phyloP scores from a whole-genome alignment of 768 basidiomycete genomes.

The Arthromyces matolae region DNA sequence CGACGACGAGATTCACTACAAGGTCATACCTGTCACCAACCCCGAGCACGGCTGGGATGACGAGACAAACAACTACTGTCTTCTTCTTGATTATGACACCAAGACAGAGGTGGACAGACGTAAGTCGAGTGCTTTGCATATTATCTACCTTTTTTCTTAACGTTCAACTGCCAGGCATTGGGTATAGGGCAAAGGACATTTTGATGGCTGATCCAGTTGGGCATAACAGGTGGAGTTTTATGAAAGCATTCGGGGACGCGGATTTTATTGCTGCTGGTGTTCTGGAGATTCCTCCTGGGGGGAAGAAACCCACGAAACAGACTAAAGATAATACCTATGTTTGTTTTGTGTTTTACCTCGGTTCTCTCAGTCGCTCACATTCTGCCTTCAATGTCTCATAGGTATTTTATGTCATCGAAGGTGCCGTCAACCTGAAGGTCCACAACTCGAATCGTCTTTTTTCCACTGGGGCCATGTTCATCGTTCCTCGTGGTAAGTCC shows the following conservation, averaged over 20 bases:
- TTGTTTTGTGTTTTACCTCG: background rate
- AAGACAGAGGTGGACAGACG: constrained; percentile 65
- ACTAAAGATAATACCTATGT: constrained; percentile 87
- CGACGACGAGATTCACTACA: constrained; percentile 39
- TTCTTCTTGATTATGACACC: constrained; percentile 65
- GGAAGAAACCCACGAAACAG: constrained; percentile 80
- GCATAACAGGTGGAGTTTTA: constrained; percentile 60
- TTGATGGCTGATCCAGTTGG: background rate
- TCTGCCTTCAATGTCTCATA: constrained; percentile 8
- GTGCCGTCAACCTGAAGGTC: constrained; percentile 82
- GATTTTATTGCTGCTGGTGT: constrained; percentile 92
- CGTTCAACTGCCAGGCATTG: constrained; percentile 22
- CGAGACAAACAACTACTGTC: constrained; percentile 59
- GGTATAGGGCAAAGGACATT: constrained; percentile 4
- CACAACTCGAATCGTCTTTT: constrained; percentile 77
- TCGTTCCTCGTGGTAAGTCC: constrained; percentile 4
- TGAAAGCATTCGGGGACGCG: constrained; percentile 90
- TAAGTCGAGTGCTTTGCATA: constrained; percentile 36
- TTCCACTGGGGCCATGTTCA: constrained; percentile 47
- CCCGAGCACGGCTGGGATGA: constrained; percentile 87
- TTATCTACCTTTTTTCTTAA: constrained; percentile 1
- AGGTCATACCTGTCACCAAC: constrained; percentile 30
- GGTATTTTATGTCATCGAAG: constrained; percentile 74
- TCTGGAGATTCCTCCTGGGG: constrained; percentile 72
- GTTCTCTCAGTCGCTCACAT: background rate